Evolutionary conservation across 345 rosid species (phyloP).

Genomic region (Diplotaxis tenuifolia): DNA sequence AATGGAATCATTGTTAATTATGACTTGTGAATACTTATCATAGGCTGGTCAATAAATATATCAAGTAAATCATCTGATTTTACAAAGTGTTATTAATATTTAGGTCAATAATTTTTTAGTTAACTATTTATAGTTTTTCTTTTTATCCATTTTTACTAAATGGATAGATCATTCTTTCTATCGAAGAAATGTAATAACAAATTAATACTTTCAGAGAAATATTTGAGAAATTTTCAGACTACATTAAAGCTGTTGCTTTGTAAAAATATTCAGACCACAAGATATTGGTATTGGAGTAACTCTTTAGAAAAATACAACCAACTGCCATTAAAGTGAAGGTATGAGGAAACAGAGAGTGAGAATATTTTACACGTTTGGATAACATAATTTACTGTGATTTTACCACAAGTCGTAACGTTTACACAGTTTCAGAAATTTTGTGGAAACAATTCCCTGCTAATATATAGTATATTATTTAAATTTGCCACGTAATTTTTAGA

Average conservation of each 20-base stretch:
- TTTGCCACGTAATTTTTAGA: slow-evolving; percentile 2
- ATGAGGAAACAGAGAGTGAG: slow-evolving; percentile 12
- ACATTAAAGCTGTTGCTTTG: not conserved
- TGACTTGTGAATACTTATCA: not conserved
- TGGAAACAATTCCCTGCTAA: not conserved
- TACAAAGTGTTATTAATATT: too few species aligned
- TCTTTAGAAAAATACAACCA: not conserved
- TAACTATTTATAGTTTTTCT: not conserved
- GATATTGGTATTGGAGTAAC: not conserved
- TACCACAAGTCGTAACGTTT: not conserved
- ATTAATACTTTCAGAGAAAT: not conserved
- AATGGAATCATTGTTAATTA: not conserved
- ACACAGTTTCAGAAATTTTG: slow-evolving; percentile 13
- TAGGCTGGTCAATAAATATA: not conserved
- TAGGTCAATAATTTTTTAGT: not conserved
- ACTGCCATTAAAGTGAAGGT: not conserved
- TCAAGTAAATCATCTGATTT: not conserved
- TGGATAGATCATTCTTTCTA: not conserved
- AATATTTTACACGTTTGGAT: not conserved
- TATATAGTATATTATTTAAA: not conserved
- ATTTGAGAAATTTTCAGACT: not conserved
- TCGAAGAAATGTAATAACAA: too few species aligned
- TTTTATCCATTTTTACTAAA: not conserved
- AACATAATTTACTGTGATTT: not conserved
- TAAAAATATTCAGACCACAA: not conserved